Conservation (phyloP, 257 asterid genomes). For the Scutellaria minor region DNA sequence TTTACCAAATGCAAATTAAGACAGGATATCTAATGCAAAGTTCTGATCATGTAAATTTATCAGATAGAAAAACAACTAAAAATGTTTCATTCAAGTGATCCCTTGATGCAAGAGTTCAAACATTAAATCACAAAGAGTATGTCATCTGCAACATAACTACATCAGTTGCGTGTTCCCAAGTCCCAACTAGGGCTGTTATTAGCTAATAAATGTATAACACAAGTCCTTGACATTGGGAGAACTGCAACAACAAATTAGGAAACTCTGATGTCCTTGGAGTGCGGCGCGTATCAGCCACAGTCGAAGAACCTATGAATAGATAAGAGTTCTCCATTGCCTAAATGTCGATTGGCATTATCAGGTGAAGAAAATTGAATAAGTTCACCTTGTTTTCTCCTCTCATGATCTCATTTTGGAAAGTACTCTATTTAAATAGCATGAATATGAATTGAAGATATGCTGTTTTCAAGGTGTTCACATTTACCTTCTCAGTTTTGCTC, state of each 20-base stretch:
- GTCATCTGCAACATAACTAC: constrained; percentile 2
- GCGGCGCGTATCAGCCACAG: neutral
- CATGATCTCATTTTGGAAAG: neutral
- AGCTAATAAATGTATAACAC: constrained; percentile 7
- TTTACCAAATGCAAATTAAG: too few species aligned
- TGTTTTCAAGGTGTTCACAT: neutral
- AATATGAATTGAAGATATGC: neutral
- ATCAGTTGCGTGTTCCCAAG: neutral
- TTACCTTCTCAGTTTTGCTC: constrained; percentile 33
- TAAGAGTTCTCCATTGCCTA: neutral
- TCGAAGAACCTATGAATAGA: neutral
- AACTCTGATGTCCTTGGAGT: neutral
- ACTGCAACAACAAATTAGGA: constrained; percentile 5
- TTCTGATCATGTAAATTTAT: too few species aligned
- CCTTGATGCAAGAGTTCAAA: constrained; percentile 1
- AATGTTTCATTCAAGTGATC: neutral
- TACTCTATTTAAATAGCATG: constrained; percentile 12
- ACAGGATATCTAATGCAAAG: too few species aligned
- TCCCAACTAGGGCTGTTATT: constrained; percentile 26
- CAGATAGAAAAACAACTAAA: too few species aligned
- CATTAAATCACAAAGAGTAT: constrained; percentile 9
- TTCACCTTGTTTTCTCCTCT: constrained; percentile 17
- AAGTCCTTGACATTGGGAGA: neutral
- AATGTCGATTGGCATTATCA: neutral
- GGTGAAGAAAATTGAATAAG: constrained; percentile 35